These are phyloP conservation scores for Claviceps sp. DNA, from an alignment of 2,329 filamentous ascomycete genomes.

Conservation along the genomic window DNA sequence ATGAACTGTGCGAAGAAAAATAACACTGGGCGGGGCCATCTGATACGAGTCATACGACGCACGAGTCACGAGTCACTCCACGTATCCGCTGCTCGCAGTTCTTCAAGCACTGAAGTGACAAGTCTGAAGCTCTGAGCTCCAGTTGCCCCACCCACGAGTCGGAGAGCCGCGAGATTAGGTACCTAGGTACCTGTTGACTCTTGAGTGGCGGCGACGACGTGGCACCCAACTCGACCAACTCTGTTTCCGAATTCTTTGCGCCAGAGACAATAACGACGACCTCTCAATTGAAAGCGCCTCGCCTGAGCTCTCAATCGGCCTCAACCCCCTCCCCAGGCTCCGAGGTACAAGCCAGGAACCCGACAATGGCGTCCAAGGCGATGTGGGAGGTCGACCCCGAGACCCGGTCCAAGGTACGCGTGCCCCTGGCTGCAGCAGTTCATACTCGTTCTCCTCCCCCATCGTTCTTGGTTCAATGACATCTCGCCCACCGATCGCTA, in stretches of 20 bases:
- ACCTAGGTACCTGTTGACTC: too few relatives aligned
- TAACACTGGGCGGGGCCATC: too few relatives aligned
- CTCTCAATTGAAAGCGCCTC: background rate
- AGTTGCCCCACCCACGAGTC: constrained; percentile 1
- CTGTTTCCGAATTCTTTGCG: background rate
- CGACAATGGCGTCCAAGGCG: constrained; percentile 51
- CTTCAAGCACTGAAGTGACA: too few relatives aligned
- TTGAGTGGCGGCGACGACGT: background rate
- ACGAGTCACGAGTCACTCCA: too few relatives aligned
- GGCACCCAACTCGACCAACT: background rate
- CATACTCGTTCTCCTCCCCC: constrained; percentile 3
- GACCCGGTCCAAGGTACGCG: constrained; percentile 75
- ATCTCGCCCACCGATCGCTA: background rate
- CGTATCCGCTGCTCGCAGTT: too few relatives aligned
- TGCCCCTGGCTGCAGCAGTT: background rate
- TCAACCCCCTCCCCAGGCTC: background rate
- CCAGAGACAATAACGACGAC: background rate
- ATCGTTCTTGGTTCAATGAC: background rate
- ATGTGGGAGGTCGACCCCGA: constrained; percentile 99
- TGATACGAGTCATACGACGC: too few relatives aligned
- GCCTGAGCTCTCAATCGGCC: background rate
- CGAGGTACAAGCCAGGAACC: constrained; percentile 1
- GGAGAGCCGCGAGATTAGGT: background rate
- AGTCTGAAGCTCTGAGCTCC: background rate
- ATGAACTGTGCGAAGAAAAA: too few relatives aligned